phyloP scores from a whole-genome alignment of 2,329 filamentous ascomycete genomes.

The Talaromyces sp. region DNA sequence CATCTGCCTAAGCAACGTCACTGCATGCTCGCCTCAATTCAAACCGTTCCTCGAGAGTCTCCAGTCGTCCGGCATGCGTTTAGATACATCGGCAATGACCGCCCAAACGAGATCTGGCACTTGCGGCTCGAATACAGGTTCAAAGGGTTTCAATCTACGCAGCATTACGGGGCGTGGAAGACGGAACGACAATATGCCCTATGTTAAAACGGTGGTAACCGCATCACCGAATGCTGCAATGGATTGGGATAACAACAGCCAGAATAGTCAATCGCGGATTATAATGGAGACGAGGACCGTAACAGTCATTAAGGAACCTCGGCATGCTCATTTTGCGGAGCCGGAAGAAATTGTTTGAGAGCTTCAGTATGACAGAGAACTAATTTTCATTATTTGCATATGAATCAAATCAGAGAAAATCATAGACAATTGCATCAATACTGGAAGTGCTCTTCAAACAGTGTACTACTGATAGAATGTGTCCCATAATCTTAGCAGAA shows the following conservation, averaged over 20 bases:
- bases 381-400: not conserved
- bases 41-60: conserved; percentile 29
- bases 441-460: not conserved
- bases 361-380: not conserved
- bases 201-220: conserved; percentile 11
- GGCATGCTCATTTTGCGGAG: not conserved
- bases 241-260: conserved; percentile 24
- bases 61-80: conserved; percentile 26
- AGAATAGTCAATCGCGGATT: conserved; percentile 24
- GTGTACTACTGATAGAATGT: not conserved
- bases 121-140: conserved; percentile 9
- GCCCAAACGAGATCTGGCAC: conserved; percentile 8
- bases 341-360: not conserved
- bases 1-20: conserved; percentile 25
- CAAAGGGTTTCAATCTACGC: conserved; percentile 16
- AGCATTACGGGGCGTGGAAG: conserved; percentile 14
- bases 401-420: not conserved
- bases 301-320: conserved; percentile 20
- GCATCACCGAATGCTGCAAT: conserved; percentile 14
- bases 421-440: not conserved
- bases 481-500: not conserved
- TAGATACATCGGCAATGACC: conserved; percentile 17
- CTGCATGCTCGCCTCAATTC: conserved; percentile 28
- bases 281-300: conserved; percentile 25
- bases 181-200: conserved; percentile 1